A percentile compares a stretch with the other conserved stretches of the same genome.
phyloP scores from a whole-genome alignment of 2,329 filamentous ascomycete genomes.

The Scleromitrula shiraiana region DNA sequence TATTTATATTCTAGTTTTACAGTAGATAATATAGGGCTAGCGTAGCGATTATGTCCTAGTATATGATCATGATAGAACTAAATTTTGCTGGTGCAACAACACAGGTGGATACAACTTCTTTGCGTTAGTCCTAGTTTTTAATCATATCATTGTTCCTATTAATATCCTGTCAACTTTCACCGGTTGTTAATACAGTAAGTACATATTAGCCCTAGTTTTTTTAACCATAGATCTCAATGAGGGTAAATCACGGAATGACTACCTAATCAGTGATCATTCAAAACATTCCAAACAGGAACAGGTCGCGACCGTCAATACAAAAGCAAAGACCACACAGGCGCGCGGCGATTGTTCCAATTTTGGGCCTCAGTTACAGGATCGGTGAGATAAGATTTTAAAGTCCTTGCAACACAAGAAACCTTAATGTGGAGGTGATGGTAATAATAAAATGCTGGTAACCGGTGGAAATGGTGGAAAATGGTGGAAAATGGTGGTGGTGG shows the following conservation, averaged over 20 bases:
- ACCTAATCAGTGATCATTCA: not conserved
- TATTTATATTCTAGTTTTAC: too few species aligned
- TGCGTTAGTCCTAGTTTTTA: too few species aligned
- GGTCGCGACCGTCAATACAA: not conserved
- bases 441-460: too few species aligned
- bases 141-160: conserved; percentile 1
- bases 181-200: too few species aligned
- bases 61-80: too few species aligned
- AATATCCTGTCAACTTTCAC: conserved; percentile 4
- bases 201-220: not conserved
- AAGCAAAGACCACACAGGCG: conserved; percentile 1
- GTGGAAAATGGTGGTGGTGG: too few species aligned
- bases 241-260: not conserved
- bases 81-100: not conserved
- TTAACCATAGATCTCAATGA: not conserved
- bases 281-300: conserved; percentile 2
- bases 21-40: too few species aligned
- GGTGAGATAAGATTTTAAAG: conserved; percentile 1
- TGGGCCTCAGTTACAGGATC: conserved; percentile 1
- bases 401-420: not conserved
- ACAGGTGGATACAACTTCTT: not conserved
- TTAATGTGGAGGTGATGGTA: too few species aligned
- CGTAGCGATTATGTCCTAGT: not conserved
- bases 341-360: conserved; percentile 9
- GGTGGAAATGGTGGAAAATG: too few species aligned